A percentile compares a stretch with the other conserved stretches of the same genome.
These are phyloP conservation scores for Quercus suber DNA, from an alignment of 306 rosid genomes.

Conservation along the genomic window DNA sequence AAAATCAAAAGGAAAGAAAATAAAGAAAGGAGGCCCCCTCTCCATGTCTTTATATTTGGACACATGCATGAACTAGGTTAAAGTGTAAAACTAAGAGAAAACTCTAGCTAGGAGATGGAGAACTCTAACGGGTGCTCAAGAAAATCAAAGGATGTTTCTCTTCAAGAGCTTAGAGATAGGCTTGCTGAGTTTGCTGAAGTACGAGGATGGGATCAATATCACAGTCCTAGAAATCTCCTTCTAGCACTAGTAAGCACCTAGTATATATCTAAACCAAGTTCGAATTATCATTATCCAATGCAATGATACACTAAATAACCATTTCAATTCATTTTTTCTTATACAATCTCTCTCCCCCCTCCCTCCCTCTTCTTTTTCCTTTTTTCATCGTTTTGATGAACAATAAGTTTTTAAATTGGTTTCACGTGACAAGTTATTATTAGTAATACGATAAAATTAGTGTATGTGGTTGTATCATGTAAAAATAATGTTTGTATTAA, in stretches of 20 bases:
- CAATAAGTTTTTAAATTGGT: too few relatives aligned
- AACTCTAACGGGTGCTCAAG: constrained; percentile 33
- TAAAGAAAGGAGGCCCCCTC: constrained; percentile 1
- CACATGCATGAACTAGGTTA: constrained; percentile 20
- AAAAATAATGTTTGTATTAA: too few relatives aligned
- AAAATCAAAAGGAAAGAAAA: neutral
- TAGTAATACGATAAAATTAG: too few relatives aligned
- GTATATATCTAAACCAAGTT: neutral
- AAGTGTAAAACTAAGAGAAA: constrained; percentile 4
- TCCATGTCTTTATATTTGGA: constrained; percentile 42
- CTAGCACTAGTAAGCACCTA: constrained; percentile 55
- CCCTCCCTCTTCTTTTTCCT: too few relatives aligned
- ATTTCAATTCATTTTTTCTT: too few relatives aligned
- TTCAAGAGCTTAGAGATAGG: constrained; percentile 60
- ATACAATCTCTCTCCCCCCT: too few relatives aligned
- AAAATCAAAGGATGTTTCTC: constrained; percentile 51
- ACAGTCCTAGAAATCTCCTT: constrained; percentile 83
- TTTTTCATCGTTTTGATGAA: too few relatives aligned
- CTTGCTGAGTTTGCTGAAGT: constrained; percentile 71
- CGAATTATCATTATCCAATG: too few relatives aligned
- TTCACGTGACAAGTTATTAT: too few relatives aligned
- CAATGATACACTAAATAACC: too few relatives aligned
- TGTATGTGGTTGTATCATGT: too few relatives aligned
- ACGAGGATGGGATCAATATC: constrained; percentile 78
- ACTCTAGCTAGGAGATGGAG: constrained; percentile 31